Base-by-base conservation (phyloP, 192 early-diverging fungal genomes). In the Linnemannia schmuckeri region DNA sequence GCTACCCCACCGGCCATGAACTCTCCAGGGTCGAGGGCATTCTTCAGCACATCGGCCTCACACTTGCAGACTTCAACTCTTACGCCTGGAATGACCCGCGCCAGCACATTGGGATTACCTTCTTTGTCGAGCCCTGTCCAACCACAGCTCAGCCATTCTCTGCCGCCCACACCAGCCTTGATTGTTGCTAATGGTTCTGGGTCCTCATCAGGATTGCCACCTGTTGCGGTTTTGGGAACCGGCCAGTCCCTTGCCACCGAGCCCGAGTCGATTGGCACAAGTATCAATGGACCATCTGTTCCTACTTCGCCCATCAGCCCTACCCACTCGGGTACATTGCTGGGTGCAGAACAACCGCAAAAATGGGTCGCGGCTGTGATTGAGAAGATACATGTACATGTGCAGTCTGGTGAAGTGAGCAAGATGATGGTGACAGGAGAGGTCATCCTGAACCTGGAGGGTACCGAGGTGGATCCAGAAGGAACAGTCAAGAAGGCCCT, bases 351-450 rank as follows among this genome's bases (percentile, higher is more conserved):
- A 27, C 72, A 78, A 38, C 66, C 49, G 35, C 81, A 72, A 54
- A 63, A 52, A 17, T 86, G 87, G 78, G 72, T 80, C 30, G 87
- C 72, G 22, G 83, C 87, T 78, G 91, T 92, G 20, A 76, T 80
- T 2, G 91, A 93, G 69, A 90, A 85, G 54, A 71, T 93, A 0
- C 88, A 91, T 79, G 86, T 83, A 7, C 77, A 88, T 18, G 75
- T 88, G 3, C 88, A 91, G 49, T 76, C 74, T 6, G 92, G 92
- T 6, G 82, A 91, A 52, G 76, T 90, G 17, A 76, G 61, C 12
- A 88, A 85, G 76, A 77, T 89, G 22, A 79, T 88, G 72, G 82
- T 93, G 38, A 89, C 88, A 24, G 92, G 92, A 38, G 91, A 92
- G 57, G 77, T 93, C n/a, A 86, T 86, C 38, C 47, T 79, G 55